Evolutionary conservation across 768 basidiomycete species (phyloP), one percentile per base, ranked within the genome.

Genomic region (Suillus plorans): DNA sequence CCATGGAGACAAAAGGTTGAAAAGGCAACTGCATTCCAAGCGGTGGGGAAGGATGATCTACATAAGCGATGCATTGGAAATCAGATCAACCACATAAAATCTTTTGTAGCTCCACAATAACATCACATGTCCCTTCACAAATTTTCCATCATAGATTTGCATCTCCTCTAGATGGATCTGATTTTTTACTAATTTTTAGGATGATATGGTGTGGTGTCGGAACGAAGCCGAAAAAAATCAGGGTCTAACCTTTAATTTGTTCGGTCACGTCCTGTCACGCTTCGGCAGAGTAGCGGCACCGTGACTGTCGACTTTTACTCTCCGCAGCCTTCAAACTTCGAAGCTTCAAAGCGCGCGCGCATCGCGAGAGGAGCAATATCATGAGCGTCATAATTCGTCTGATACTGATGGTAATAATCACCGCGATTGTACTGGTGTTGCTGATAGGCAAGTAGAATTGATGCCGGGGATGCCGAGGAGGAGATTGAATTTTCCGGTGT

Each of bases 1-100:
- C n/a, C 53, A 55, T 55, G 53, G 53, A 55, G 34, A 55, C 53
- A n/a, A 2, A 13, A 34, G 18, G 18, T 20, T 55, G 34, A 55
- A 55, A 55, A 36, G 53, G 53, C 6, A 55, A 55, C 34, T 36
- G 10, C 2, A 55, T 12, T 55, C 53, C 53, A 55, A 36, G 31
- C 53, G 20, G 53, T 55, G 53, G 53, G 53, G 53, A 55, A 36
- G 52, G 53, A 34, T 53, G 52, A 53, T 53, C 52, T 53, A 34
- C 52, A 34, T 53, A 34, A 18, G 16, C 22, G 37, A 37, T 9
- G 9, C 31, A 10, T 20, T 39, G 25, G 57, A 59, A 41, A 42
- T 41, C 57, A 28, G 39, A 41, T 41, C 25, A 39, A 13, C 13
- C 8, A 6, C 22, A 20, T 37, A 9, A 22, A 47, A 47, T n/a